phyloP scores from a whole-genome alignment of 2,329 filamentous ascomycete species.

The Apiospora rasikravindrae region DNA sequence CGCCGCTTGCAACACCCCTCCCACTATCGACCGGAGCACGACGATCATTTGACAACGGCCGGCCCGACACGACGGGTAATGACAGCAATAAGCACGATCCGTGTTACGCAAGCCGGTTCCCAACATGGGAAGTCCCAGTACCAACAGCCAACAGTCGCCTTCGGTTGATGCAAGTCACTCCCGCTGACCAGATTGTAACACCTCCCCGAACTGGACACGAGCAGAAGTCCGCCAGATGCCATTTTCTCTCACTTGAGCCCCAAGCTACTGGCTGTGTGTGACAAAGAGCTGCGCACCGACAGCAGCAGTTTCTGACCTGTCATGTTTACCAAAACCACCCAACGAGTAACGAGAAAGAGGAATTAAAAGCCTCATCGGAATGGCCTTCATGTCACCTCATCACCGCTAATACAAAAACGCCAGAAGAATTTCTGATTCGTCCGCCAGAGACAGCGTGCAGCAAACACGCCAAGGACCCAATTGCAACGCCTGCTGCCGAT shows the following conservation, averaged over 20 bases:
- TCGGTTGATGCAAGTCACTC: slow-evolving; percentile 17
- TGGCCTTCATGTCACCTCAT: neutral
- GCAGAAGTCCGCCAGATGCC: neutral
- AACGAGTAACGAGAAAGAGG: neutral
- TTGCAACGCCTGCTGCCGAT: neutral
- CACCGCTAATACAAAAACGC: neutral
- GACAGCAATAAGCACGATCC: slow-evolving; percentile 17
- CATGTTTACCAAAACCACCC: neutral
- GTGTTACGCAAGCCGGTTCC: slow-evolving; percentile 14
- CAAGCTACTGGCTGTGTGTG: neutral
- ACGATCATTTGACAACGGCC: slow-evolving; percentile 16
- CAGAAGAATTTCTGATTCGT: neutral
- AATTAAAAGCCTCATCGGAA: neutral
- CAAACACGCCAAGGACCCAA: neutral
- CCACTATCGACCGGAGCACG: slow-evolving; percentile 5
- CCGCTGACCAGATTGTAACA: slow-evolving; percentile 17
- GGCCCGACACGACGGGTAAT: slow-evolving; percentile 17
- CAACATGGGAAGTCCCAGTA: slow-evolving; percentile 9
- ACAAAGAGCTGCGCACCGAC: neutral
- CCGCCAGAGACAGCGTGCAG: neutral
- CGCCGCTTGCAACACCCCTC: neutral
- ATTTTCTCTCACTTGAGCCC: neutral
- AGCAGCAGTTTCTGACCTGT: neutral
- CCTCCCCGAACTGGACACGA: slow-evolving; percentile 19
- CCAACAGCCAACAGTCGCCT: neutral